Percentiles rank a stretch among this genome's conserved stretches.
Evolutionary conservation across 2,329 filamentous ascomycete genomes (phyloP).

Genomic region (Didymella pinodella): DNA sequence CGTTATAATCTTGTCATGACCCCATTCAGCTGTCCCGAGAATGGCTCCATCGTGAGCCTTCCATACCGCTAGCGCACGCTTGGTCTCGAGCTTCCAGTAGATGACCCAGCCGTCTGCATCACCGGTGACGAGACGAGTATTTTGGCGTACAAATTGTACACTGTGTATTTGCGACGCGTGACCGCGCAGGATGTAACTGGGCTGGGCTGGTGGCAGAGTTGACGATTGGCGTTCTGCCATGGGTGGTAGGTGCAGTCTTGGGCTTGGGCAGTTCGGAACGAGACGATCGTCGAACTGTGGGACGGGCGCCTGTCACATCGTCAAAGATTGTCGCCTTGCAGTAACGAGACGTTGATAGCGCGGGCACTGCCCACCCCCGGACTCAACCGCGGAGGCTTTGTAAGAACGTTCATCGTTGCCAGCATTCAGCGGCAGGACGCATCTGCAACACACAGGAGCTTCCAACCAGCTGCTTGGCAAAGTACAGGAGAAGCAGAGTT

Average conservation of each 20-base stretch:
- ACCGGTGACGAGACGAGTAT: conserved; percentile 80
- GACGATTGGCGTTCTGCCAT: conserved; percentile 44
- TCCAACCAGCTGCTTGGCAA: too few species aligned
- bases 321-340: conserved; percentile 17
- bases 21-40: conserved; percentile 77
- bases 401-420: neutral
- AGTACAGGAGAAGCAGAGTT: too few species aligned
- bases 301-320: conserved; percentile 26
- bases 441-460: neutral
- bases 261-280: conserved; percentile 39
- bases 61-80: conserved; percentile 86
- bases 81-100: conserved; percentile 82
- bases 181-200: conserved; percentile 79
- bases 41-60: conserved; percentile 81
- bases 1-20: conserved; percentile 79
- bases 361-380: conserved; percentile 7
- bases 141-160: conserved; percentile 74
- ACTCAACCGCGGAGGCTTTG: neutral
- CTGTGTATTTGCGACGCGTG: conserved; percentile 83
- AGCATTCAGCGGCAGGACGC: neutral
- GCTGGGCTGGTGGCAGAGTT: conserved; percentile 60
- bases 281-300: conserved; percentile 13
- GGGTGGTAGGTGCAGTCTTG: conserved; percentile 34
- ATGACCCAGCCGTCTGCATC: conserved; percentile 91
- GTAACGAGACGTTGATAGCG: conserved; percentile 12